phyloP scores from a whole-genome alignment of 257 asterid genomes.

The Cruciata laevipes region DNA sequence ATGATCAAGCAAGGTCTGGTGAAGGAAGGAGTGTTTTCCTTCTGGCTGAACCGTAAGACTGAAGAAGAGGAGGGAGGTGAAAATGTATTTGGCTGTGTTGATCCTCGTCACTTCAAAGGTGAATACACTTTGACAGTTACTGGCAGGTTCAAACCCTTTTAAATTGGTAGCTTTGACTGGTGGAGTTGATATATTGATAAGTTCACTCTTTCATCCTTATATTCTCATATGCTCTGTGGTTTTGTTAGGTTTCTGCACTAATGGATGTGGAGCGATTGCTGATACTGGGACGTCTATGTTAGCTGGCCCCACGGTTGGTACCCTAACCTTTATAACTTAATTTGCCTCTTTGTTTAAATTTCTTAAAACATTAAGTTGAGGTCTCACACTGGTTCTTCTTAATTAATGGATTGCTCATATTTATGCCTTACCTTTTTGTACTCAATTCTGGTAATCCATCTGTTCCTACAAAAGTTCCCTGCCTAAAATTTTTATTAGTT shows the following conservation, averaged over 20 bases:
- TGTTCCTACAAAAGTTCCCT: no score
- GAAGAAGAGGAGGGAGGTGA: conserved; percentile 85
- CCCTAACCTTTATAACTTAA: not conserved
- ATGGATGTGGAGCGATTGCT: conserved; percentile 95
- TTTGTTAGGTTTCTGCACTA: conserved; percentile 60
- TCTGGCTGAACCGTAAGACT: conserved; percentile 83
- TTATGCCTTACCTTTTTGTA: no score
- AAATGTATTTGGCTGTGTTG: conserved; percentile 88
- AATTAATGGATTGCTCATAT: no score
- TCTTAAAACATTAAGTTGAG: no score
- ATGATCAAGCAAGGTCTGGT: conserved; percentile 92
- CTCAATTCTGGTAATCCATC: no score
- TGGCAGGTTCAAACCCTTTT: conserved; percentile 73
- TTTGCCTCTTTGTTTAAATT: not conserved
- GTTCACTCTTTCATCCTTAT: no score
- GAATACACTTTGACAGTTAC: conserved; percentile 75
- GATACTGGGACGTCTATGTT: conserved; percentile 98
- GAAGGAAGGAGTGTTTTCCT: conserved; percentile 82
- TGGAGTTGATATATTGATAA: not conserved
- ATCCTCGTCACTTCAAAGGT: conserved; percentile 81
- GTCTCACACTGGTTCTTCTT: no score
- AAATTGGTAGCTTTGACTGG: not conserved
- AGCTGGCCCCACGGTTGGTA: conserved; percentile 90
- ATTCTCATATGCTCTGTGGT: no score
- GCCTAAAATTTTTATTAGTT: no score